Base-by-base conservation (phyloP, 257 asterid species). In the Verbascum thapsus region DNA sequence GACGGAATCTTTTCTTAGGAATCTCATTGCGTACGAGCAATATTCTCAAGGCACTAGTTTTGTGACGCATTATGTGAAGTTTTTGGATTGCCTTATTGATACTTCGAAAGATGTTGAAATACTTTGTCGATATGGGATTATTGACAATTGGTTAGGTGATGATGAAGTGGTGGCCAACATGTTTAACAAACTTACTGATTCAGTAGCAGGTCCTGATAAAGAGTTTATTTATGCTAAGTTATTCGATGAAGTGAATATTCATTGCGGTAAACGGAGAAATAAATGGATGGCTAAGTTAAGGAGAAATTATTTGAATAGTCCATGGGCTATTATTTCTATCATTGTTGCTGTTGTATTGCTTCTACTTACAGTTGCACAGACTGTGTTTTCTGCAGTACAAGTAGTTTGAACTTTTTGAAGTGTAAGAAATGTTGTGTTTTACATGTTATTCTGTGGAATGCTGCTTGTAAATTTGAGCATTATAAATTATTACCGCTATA, bases 21-120 rank as follows among this genome's bases (percentile, higher is more conserved):
- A 73, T 56, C 58, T 66, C 50, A 67, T 73, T 2, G 78, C 74
- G 2, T 74, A 50, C 3, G 74, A 74, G 74, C 74, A 63, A 43
- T 52, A 30, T 45, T 61, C 67, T 42, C 71, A 43, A 0, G 23
- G 4, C 4, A 40, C 35, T 6, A 54, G 20, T 10, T 50, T 8
- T 2, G 65, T 77, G 22, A 60, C 76, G 1, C 74, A 69, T 16
- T 77, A 72, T 26, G 73, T 55, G 5, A 58, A 38, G 20, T 66
- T 76, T 6, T 10, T 76, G 72, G 73, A 76, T 69, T 51, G 72
- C 58, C 59, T 76, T 3, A 68, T 76, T 13, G 71, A 65, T 37
- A 39, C 74, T 26, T 47, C 74, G 2, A 52, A 3, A 37, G 80
- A 75, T 32, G 77, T 71, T 7, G 74, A 61, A 11, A 58, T 67